Percentiles rank a stretch among this genome's conserved stretches.
phyloP scores from a whole-genome alignment of 805 yeast species.

The Saturnispora kantuleensis region DNA sequence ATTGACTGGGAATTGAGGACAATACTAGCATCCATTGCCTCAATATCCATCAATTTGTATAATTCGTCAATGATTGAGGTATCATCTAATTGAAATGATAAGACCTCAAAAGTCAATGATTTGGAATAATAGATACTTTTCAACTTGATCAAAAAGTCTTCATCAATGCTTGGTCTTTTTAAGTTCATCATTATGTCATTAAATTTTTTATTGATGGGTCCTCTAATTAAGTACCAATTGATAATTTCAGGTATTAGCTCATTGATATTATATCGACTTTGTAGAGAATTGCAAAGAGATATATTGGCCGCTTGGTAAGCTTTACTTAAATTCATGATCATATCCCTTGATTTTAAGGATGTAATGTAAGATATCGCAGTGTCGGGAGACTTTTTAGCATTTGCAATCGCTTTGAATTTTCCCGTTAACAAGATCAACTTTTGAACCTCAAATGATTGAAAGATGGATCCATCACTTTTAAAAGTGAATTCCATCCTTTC shows the following conservation, averaged over 20 bases:
- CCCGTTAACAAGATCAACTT: conserved; percentile 72
- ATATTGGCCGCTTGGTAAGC: conserved; percentile 1
- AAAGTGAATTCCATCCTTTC: conserved; percentile 71
- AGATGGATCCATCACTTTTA: conserved; percentile 56
- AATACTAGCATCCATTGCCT: conserved; percentile 45
- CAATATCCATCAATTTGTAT: conserved; percentile 41
- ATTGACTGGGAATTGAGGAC: conserved; percentile 37
- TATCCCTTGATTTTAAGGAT: conserved; percentile 5
- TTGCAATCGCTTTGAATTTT: conserved; percentile 60
- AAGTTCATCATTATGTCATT: not conserved
- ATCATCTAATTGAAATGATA: conserved; percentile 14
- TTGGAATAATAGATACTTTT: not conserved
- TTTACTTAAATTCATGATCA: not conserved
- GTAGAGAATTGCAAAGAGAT: not conserved
- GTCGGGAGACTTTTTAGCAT: not conserved
- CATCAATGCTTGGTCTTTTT: not conserved
- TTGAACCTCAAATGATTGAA: conserved; percentile 43
- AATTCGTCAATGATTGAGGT: conserved; percentile 24
- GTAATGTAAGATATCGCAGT: not conserved
- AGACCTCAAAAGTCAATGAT: conserved; percentile 4
- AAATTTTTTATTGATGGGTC: conserved; percentile 1
- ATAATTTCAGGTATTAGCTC: not conserved
- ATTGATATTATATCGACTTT: not conserved
- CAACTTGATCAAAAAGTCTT: not conserved
- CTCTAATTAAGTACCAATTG: conserved; percentile 5